phyloP scores from a whole-genome alignment of 2,329 filamentous ascomycete species.

The Aspergillus tamarii region DNA sequence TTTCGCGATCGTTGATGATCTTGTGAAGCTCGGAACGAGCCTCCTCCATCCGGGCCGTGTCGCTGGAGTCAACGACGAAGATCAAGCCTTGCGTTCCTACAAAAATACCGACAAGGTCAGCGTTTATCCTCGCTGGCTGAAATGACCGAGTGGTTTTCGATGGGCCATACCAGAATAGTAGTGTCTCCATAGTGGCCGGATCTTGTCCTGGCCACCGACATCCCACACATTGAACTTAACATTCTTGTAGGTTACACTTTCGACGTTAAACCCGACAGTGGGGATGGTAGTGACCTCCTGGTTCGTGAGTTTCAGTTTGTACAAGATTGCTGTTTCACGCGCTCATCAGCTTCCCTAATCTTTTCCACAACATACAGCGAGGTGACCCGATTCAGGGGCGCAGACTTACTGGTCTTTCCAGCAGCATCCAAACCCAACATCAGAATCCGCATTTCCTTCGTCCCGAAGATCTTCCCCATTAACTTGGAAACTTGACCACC shows the following conservation, averaged over 20 bases:
- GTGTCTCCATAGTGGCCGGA: constrained; percentile 93
- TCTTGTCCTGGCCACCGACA: constrained; percentile 98
- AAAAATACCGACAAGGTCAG: constrained; percentile 9
- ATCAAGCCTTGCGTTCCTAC: constrained; percentile 94
- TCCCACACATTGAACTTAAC: constrained; percentile 99
- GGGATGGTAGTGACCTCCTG: constrained; percentile 98
- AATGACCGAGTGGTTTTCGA: not conserved
- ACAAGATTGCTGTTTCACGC: constrained; percentile 70
- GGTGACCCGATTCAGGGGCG: not conserved
- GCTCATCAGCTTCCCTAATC: not conserved
- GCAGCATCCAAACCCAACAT: constrained; percentile 98
- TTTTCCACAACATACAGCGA: not conserved
- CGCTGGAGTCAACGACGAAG: constrained; percentile 97
- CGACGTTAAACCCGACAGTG: constrained; percentile 98
- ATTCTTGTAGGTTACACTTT: constrained; percentile 98
- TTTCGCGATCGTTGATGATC: constrained; percentile 97
- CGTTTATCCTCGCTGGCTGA: not conserved
- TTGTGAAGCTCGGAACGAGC: constrained; percentile 91
- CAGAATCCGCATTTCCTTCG: constrained; percentile 97
- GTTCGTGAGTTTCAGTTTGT: constrained; percentile 92
- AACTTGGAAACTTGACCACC: constrained; percentile 92
- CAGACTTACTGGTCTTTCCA: constrained; percentile 79
- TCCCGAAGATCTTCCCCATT: constrained; percentile 98
- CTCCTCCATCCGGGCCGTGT: constrained; percentile 88
- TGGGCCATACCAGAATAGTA: constrained; percentile 76